Percentiles rank a stretch among this genome's conserved stretches.
These are phyloP conservation scores for Penicillium sp. DNA, from an alignment of 2,329 filamentous ascomycete genomes.

Conservation along the genomic window DNA sequence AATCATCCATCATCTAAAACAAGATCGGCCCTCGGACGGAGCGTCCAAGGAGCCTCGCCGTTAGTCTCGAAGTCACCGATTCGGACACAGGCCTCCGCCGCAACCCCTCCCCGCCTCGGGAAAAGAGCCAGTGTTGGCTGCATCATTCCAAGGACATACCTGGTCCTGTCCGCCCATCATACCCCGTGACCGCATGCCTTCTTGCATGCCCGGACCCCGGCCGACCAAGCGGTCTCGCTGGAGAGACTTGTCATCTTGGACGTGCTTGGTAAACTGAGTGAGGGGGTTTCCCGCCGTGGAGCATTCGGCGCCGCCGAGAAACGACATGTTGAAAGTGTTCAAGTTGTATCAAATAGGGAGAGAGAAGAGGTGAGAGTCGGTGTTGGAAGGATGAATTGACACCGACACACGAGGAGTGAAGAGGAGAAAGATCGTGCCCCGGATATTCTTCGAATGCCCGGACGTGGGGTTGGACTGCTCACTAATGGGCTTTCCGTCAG, in stretches of 20 bases:
- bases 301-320: conserved; percentile 93
- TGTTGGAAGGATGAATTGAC: neutral
- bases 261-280: conserved; percentile 96
- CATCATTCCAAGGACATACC: conserved; percentile 46
- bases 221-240: conserved; percentile 88
- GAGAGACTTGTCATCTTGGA: conserved; percentile 91
- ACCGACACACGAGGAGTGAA: neutral
- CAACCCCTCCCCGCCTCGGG: neutral
- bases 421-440: conserved; percentile 16
- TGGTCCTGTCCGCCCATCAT: conserved; percentile 74
- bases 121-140: conserved; percentile 2
- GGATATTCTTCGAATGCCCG: conserved; percentile 8
- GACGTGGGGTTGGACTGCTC: conserved; percentile 29
- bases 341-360: neutral
- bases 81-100: conserved; percentile 1
- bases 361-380: neutral
- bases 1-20: conserved; percentile 84
- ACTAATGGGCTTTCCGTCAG: conserved; percentile 29
- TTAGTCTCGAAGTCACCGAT: conserved; percentile 11
- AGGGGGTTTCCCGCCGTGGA: conserved; percentile 95
- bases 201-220: conserved; percentile 70
- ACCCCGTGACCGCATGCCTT: conserved; percentile 74
- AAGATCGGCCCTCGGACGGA: conserved; percentile 10
- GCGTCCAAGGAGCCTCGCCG: conserved; percentile 31
- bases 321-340: conserved; percentile 70